phyloP scores from a whole-genome alignment of 495 filamentous ascomycete species.

The Clohesyomyces aquaticus region DNA sequence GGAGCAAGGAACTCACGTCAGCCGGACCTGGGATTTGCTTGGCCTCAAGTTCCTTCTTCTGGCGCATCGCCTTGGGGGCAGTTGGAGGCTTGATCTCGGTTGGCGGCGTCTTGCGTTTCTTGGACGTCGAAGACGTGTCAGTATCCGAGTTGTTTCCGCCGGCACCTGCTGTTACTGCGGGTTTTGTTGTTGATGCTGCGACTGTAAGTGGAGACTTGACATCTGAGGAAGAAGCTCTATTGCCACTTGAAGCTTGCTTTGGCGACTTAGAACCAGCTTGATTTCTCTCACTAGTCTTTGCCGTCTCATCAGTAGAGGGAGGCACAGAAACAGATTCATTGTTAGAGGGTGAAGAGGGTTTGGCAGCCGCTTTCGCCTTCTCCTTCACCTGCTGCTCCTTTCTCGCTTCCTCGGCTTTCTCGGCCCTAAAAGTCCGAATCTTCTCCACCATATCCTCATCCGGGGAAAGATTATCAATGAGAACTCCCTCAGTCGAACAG shows the following conservation, averaged over 20 bases:
- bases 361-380: constrained; percentile 47
- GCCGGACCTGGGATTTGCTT: constrained; percentile 42
- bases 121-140: constrained; percentile 49
- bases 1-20: constrained; percentile 20
- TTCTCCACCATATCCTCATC: constrained; percentile 78
- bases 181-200: constrained; percentile 17
- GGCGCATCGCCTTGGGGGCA: constrained; percentile 53
- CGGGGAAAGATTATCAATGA: constrained; percentile 85
- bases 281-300: constrained; percentile 27
- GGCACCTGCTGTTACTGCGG: constrained; percentile 4
- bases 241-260: constrained; percentile 23
- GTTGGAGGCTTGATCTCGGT: constrained; percentile 64
- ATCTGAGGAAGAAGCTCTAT: constrained; percentile 8
- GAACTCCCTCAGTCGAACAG: constrained; percentile 84
- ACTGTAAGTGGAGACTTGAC: constrained; percentile 26
- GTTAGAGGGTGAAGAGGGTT: constrained; percentile 26
- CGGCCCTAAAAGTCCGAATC: constrained; percentile 76
- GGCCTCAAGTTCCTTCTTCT: constrained; percentile 38
- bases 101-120: constrained; percentile 72
- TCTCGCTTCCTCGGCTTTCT: constrained; percentile 64
- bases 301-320: constrained; percentile 24
- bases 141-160: constrained; percentile 29
- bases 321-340: constrained; percentile 30
- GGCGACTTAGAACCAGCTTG: constrained; percentile 26
- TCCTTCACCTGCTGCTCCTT: constrained; percentile 59